Evolutionary conservation across 371 early-diverging fungal species (phyloP), one percentile per base, ranked within the genome.

Genomic region (Mortierella sp.): DNA sequence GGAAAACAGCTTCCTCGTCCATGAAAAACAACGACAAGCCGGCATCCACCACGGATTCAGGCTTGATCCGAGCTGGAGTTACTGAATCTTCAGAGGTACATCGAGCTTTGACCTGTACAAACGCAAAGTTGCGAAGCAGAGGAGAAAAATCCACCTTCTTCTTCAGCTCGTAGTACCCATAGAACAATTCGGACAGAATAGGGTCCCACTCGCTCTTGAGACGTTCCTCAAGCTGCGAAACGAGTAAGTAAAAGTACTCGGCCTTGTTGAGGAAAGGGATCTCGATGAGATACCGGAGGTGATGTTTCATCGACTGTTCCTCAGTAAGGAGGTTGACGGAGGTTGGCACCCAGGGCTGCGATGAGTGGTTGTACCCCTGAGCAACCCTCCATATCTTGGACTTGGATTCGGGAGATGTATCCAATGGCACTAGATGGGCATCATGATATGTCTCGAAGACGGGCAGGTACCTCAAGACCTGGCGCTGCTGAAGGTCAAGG

Each of bases 1-100:
- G 78, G 13, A 77, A 77, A 2, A 77, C 78, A 13, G 58, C 34
- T n/a, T 77, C 78, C 10, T 63, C 78, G 6, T 71, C n/a, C 34
- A 31, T 34, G 48, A 71, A 77, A 9, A 48, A 47, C 11, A 28
- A n/a, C 26, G 60, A 47, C 11, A 72, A 21, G 0, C 31, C 7
- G 1, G 47, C 28, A 48, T 71, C 55, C 3, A 68, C 76, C 3
- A 70, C 54, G 0, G 10, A 45, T 47, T n/a, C 9, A 31, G 76
- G 76, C 8, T 6, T 24, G 28, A 52, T 47, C 24, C 70, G 70
- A 38, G 19, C 50, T 19, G 38, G 21, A 0, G 4, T 70, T 5
- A 21, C 6, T 19, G 3, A 11, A 19, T 48, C 72, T 31, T 72
- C n/a, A 19, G 50, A 72, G 3, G 31, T 31, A 11, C 21, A 72